These are phyloP conservation scores for Amanita rimosa DNA, from an alignment of 768 basidiomycete species.

Conservation along the genomic window DNA sequence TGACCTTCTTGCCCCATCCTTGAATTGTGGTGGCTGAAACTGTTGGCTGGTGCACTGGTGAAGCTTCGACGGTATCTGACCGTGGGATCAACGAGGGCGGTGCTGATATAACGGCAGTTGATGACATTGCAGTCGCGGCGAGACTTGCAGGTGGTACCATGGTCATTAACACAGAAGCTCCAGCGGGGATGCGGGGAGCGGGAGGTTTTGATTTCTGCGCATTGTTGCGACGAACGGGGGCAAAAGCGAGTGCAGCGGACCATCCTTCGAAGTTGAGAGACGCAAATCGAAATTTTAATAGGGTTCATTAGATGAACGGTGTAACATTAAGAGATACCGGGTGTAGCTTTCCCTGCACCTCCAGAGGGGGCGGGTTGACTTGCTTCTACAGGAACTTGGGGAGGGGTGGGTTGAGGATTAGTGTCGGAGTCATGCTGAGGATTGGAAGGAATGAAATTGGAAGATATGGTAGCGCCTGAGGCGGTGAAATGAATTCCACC, in stretches of 20 bases:
- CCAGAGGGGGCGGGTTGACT: constrained; percentile 15
- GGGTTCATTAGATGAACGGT: constrained; percentile 34
- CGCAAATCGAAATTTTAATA: constrained; percentile 39
- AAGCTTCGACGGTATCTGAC: constrained; percentile 12
- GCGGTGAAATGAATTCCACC: constrained; percentile 76
- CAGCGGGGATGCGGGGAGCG: constrained; percentile 44
- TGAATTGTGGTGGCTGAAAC: constrained; percentile 26
- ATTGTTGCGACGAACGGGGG: constrained; percentile 59
- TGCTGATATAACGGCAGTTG: constrained; percentile 62
- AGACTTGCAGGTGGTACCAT: constrained; percentile 14
- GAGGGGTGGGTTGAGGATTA: constrained; percentile 4
- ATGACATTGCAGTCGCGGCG: constrained; percentile 22
- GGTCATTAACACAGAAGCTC: constrained; percentile 43
- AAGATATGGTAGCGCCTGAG: constrained; percentile 45
- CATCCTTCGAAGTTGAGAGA: constrained; percentile 44
- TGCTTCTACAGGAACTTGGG: constrained; percentile 13
- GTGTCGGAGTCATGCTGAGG: constrained; percentile 7
- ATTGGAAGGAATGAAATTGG: constrained; percentile 20
- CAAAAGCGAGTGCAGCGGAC: constrained; percentile 86
- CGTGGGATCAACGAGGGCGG: constrained; percentile 49
- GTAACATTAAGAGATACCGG: constrained; percentile 47
- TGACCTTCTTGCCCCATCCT: constrained; percentile 83
- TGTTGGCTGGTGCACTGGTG: constrained; percentile 1
- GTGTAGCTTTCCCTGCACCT: constrained; percentile 35
- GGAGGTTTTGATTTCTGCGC: constrained; percentile 47